Evolutionary conservation across 768 basidiomycete genomes (phyloP).

Genomic region (Suillus brevipes): DNA sequence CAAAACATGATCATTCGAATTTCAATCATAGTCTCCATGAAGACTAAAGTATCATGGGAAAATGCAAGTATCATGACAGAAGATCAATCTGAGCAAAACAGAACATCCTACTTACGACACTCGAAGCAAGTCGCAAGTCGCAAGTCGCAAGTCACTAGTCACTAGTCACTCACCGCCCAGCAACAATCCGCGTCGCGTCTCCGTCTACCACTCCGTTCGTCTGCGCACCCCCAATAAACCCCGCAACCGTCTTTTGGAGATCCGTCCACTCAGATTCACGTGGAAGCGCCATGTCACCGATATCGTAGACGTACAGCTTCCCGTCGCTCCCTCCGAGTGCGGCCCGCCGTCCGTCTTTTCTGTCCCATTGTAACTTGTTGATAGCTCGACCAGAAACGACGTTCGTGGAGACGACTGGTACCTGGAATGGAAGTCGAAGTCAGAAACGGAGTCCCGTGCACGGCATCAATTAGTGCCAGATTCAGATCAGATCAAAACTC

Average conservation of each 20-base stretch:
- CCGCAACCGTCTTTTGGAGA: constrained; percentile 82
- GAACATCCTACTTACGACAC: not conserved
- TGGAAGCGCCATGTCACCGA: constrained; percentile 87
- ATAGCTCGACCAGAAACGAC: constrained; percentile 81
- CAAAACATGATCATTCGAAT: not conserved
- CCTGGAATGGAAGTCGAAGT: constrained; percentile 45
- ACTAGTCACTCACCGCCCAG: constrained; percentile 34
- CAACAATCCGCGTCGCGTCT: constrained; percentile 32
- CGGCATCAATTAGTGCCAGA: not conserved
- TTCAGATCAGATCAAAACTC: constrained; percentile 27
- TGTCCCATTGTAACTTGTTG: constrained; percentile 96
- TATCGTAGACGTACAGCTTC: constrained; percentile 89
- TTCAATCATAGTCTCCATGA: not conserved
- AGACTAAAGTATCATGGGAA: not conserved
- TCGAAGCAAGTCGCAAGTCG: not conserved
- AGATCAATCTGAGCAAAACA: not conserved
- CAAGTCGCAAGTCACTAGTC: not conserved
- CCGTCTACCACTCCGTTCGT: constrained; percentile 35
- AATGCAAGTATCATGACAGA: not conserved
- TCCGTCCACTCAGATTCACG: constrained; percentile 94
- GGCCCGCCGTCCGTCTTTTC: constrained; percentile 86
- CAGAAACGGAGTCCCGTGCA: not conserved
- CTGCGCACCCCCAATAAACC: constrained; percentile 55
- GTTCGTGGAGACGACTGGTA: constrained; percentile 85
- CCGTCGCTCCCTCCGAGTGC: constrained; percentile 94